Base-by-base conservation (phyloP, 768 basidiomycete genomes). In the Tricholomella constricta region DNA sequence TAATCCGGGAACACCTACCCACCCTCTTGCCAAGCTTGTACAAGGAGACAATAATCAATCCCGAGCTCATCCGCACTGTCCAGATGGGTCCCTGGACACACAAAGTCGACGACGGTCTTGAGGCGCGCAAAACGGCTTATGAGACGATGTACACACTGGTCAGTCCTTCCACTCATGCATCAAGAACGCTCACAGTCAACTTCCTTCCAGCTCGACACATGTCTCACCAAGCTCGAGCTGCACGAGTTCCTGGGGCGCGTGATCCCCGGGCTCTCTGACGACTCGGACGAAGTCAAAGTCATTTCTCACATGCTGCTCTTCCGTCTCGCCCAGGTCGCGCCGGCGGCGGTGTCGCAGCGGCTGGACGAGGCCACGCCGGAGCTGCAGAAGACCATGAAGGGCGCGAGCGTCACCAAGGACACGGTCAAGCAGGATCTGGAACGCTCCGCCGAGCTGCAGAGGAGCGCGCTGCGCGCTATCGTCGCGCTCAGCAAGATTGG, bases 51-150 rank as follows among this genome's bases (percentile, higher is more conserved):
- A 65, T 78, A 32, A 72, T 94, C 65, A 93, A 91, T 57, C 78
- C 82, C 2, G 79, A 86, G 2, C 83, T 94, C 53, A 86, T 96
- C 64, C 85, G 90, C 26, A 91, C 89, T 1, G 94, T 97, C 11
- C 91, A 94, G 65, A 97, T 97, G 94, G 94, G 94, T 19, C 94
- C 94, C 2, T 97, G 94, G 94, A 91, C 88, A 23, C 93, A 96
- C 72, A 94, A 91, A 67, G 92, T 97, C 47, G 97, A 99, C 62
- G 95, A 98, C 58, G 97, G 97, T 43, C 78, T 98, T 35, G 96
- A 98, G 58, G 87, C 94, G 19, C 85, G 97, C 53, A 98, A 98
- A 78, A 95, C 92, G 0, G 96, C 97, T 2, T 98, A 91, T 70
- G 97, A 99, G 71, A 94, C 94, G 1, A 91, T 98, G 78, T 95